Base-by-base conservation (phyloP, 441 rosid species). In the Syzygium syzygioides region DNA sequence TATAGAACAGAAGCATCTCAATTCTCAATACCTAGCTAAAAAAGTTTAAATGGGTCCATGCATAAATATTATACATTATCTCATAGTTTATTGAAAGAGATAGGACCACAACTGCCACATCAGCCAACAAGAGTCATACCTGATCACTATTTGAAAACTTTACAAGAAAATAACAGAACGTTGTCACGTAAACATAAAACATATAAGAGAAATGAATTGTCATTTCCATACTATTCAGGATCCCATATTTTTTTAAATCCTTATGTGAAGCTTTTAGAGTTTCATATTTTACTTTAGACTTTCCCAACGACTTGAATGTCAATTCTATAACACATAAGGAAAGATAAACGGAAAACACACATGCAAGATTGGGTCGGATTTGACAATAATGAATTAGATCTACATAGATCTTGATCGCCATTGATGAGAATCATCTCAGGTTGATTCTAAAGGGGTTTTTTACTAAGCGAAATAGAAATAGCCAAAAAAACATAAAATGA, bases 31-130 rank as follows among this genome's bases (percentile, higher is more conserved):
- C n/a, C 56, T 79, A 86, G 84, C 88, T 34, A 56, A 84, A 45
- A 71, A 55, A 87, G 88, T 87, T 87, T 56, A 34, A 55, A 19
- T 79, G 54, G 41, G 59, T 25, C 83, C 52, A 41, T 76, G 52
- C n/a, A 41, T 32, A 20, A 41, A 66, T 88, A 83, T 37, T 14
- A 68, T 32, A 88, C 5, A 85, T 86, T 84, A 86, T 86, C 56
- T n/a, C 34, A n/a, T 87, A 52, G 41, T 85, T 87, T 87, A 91
- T 57, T 86, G 85, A 68, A 92, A 94, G 55, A 88, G 66, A 91
- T 83, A 90, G 88, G 93, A 91, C 93, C 93, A 71, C 48, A 90
- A 92, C 94, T 92, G 92, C 85, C 95, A 88, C 92, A 91, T 92
- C 92, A 92, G 94, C 88, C 85, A 92, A 91, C 87, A 57, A 55